Evolutionary conservation across 2,329 filamentous ascomycete species (phyloP).

Genomic region (Talaromyces sp.): DNA sequence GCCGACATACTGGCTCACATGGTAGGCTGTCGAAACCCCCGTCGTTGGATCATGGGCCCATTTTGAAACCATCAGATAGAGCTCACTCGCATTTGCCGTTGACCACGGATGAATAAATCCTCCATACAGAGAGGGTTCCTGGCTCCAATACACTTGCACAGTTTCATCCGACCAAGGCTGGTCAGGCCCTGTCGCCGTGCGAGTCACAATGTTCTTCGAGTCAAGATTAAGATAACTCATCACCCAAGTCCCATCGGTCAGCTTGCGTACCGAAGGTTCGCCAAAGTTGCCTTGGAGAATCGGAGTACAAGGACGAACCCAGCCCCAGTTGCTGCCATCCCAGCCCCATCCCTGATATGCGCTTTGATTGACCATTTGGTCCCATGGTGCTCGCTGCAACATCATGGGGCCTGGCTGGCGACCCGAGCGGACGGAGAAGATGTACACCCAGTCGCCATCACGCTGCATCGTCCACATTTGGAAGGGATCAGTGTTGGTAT

Average conservation of each 20-base stretch:
- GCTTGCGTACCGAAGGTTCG: constrained; percentile 11
- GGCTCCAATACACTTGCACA: constrained; percentile 10
- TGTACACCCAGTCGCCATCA: constrained; percentile 9
- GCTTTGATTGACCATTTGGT: constrained; percentile 5
- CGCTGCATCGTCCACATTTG: constrained; percentile 12
- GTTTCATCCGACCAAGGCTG: constrained; percentile 6
- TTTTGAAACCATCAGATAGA: constrained; percentile 13
- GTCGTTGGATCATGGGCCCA: constrained; percentile 4
- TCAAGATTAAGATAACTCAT: constrained; percentile 9
- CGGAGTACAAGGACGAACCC: constrained; percentile 4
- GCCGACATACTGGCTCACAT: constrained; percentile 13
- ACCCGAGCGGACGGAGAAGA: constrained; percentile 10
- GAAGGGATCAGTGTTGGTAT: constrained; percentile 8
- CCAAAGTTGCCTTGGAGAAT: constrained; percentile 9
- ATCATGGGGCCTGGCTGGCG: constrained; percentile 11
- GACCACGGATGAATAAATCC: constrained; percentile 15
- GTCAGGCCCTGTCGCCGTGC: constrained; percentile 6
- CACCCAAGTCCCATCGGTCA: constrained; percentile 10
- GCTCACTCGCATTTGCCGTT: constrained; percentile 8
- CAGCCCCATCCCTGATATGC: constrained; percentile 9
- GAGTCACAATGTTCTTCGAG: constrained; percentile 6
- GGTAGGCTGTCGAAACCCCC: constrained; percentile 7
- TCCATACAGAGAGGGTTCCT: constrained; percentile 10
- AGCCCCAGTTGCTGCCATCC: constrained; percentile 9
- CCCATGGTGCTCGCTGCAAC: constrained; percentile 10